Evolutionary conservation across 2,329 filamentous ascomycete genomes (phyloP).

Genomic region (Ophiostoma sp.): DNA sequence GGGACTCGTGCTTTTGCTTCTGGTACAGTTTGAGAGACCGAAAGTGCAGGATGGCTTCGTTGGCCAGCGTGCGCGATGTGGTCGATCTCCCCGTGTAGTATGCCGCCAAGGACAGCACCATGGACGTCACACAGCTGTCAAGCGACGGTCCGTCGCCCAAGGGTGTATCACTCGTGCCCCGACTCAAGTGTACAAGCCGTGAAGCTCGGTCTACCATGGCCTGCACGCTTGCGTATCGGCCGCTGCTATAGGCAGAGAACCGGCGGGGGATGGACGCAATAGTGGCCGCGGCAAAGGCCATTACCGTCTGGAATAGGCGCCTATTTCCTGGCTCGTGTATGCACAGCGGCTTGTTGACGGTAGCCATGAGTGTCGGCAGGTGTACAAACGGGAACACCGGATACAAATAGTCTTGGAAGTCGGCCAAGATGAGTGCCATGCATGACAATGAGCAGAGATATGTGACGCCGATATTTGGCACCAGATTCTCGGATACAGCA

Average conservation of each 20-base stretch:
- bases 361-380: conserved; percentile 5
- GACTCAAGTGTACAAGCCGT: conserved; percentile 4
- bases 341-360: neutral
- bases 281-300: neutral
- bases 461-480: neutral
- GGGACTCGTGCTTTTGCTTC: neutral
- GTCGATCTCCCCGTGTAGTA: neutral
- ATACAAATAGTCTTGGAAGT: conserved; percentile 9
- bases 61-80: neutral
- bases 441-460: neutral
- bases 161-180: neutral
- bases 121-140: neutral
- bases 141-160: neutral
- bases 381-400: conserved; percentile 14
- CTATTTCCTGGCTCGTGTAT: neutral
- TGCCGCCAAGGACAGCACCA: neutral
- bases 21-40: neutral
- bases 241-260: conserved; percentile 1
- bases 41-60: neutral
- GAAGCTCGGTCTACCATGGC: conserved; percentile 9
- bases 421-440: neutral
- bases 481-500: neutral
- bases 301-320: neutral
- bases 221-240: conserved; percentile 14
- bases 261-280: conserved; percentile 3